phyloP scores from a whole-genome alignment of 805 yeast species.

The Priceomyces haplophilus region DNA sequence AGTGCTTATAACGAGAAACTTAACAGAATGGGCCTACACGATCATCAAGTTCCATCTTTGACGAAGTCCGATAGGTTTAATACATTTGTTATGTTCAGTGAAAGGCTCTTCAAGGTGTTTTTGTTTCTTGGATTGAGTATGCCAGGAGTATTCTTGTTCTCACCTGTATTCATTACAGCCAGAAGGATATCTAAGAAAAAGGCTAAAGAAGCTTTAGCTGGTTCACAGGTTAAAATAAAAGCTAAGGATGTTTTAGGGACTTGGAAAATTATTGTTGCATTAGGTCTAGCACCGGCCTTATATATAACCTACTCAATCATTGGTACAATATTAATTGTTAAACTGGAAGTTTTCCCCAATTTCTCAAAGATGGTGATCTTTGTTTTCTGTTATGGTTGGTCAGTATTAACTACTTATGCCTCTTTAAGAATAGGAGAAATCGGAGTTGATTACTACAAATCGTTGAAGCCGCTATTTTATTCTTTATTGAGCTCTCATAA shows the following conservation, averaged over 20 bases:
- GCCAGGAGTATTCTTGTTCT: slow-evolving; percentile 37
- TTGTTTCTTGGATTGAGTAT: slow-evolving; percentile 31
- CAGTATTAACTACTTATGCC: slow-evolving; percentile 40
- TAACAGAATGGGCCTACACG: slow-evolving; percentile 33
- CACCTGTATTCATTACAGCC: slow-evolving; percentile 39
- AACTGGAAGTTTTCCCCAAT: slow-evolving; percentile 11
- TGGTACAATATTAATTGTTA: slow-evolving; percentile 25
- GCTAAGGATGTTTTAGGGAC: slow-evolving; percentile 43
- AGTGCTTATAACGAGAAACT: slow-evolving; percentile 31
- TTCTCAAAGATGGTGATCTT: slow-evolving; percentile 21
- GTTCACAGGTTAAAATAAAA: slow-evolving; percentile 37
- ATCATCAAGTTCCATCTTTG: slow-evolving; percentile 38
- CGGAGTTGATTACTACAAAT: slow-evolving; percentile 41
- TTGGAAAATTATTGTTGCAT: slow-evolving; percentile 43
- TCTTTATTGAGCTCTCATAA: slow-evolving; percentile 28
- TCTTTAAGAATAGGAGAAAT: slow-evolving; percentile 41
- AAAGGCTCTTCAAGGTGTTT: slow-evolving; percentile 25
- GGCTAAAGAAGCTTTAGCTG: slow-evolving; percentile 38
- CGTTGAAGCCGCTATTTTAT: slow-evolving; percentile 35
- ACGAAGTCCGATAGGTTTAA: slow-evolving; percentile 18
- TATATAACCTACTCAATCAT: slow-evolving; percentile 38
- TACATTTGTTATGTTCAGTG: slow-evolving; percentile 22
- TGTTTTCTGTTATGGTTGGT: slow-evolving; percentile 30
- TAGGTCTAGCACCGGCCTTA: slow-evolving; percentile 38
- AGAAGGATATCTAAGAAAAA: slow-evolving; percentile 30